Base-by-base conservation (phyloP, 2,329 filamentous ascomycete genomes). In the Botrytis aclada region DNA sequence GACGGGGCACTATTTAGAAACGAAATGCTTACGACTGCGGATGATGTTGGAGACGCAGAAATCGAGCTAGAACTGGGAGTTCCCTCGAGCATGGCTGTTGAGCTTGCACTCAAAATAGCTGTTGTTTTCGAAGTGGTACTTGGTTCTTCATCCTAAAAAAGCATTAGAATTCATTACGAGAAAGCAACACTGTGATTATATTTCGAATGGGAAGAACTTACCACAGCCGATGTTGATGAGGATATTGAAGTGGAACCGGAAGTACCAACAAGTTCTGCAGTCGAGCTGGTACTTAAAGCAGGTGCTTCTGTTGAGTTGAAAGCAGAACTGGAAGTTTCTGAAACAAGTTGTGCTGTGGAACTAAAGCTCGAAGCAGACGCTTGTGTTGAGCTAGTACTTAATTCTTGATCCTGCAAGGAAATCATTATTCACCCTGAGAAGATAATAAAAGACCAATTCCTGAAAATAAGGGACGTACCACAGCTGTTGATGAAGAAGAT, bases 121-220 rank as follows among this genome's bases (percentile, higher is more conserved):
- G 47, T 25, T 51, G 10, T 51, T 51, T 4, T 37, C 37, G 56
- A 60, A 22, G 9, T 37, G 10, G 29, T 54, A 29, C 51, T 54
- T n/a, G 8, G 25, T 6, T 12, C 47, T n/a, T 54, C 25, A 54
- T 25, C 47, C 47, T 54, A 16, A n/a, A 54, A n/a, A 54, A 12
- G 25, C 25, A 54, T 54, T 54, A 54, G 47, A 54, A 29, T 16
- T n/a, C 47, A 54, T 16, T 1, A 29, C 47, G 0, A 54, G 2
- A 8, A n/a, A 54, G 25, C 25, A n/a, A 54, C 1, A 29, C 5
- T 54, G 47, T 29, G 47, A 54, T 54, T 54, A 8, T 54, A 60
- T 25, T 25, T 6, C 20, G 9, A 60, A 10, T 0, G 4, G 0
- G 2, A 22, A 25, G 20, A 2, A 37, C 58, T 7, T 0, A 37